Percentiles rank a stretch among this genome's conserved stretches.
phyloP scores from a whole-genome alignment of 345 rosid genomes.

The Hypericum androsaemum region DNA sequence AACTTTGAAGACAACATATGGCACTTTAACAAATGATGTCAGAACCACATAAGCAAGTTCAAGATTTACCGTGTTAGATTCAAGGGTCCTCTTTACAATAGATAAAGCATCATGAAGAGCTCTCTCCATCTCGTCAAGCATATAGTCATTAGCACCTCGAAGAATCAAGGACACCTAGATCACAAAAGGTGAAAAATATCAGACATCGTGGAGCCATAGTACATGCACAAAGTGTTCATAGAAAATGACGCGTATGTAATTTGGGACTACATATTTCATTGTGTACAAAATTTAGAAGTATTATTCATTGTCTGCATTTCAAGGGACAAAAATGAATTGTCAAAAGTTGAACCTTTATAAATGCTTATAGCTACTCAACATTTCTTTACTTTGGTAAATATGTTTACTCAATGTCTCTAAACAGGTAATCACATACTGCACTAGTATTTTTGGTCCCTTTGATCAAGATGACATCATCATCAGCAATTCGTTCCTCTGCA shows the following conservation, averaged over 20 bases:
- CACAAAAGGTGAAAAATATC: background rate
- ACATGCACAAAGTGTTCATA: background rate
- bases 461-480: conserved; percentile 82
- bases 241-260: background rate
- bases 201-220: too few relatives aligned
- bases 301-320: too few relatives aligned
- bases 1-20: background rate
- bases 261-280: too few relatives aligned
- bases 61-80: conserved; percentile 66
- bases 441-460: conserved; percentile 83
- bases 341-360: too few relatives aligned
- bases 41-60: conserved; percentile 2
- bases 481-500: conserved; percentile 89
- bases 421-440: conserved; percentile 42
- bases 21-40: background rate
- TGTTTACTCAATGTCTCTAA: too few relatives aligned
- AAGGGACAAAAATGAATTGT: too few relatives aligned
- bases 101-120: conserved; percentile 79
- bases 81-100: conserved; percentile 92
- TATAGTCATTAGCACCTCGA: conserved; percentile 93
- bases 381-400: too few relatives aligned
- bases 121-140: conserved; percentile 99
- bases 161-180: conserved; percentile 83
- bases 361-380: too few relatives aligned
- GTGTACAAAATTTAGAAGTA: too few relatives aligned